Conservation (phyloP, 495 filamentous ascomycete species). For the Xylaria intraflava region DNA sequence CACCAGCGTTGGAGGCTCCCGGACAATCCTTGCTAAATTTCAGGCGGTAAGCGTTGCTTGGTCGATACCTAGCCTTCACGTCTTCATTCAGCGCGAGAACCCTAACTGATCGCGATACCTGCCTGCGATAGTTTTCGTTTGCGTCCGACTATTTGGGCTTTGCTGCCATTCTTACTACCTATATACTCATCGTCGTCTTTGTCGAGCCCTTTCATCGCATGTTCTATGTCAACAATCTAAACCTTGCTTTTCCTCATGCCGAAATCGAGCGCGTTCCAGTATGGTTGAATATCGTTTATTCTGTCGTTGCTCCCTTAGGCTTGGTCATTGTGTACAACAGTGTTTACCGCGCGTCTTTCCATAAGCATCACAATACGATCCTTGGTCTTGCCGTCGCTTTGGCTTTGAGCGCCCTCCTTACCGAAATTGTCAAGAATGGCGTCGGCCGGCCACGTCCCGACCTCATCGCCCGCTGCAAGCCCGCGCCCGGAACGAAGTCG, state of each 20-base stretch:
- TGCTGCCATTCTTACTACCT: conserved; percentile 56
- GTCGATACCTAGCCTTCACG: neutral
- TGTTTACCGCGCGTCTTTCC: conserved; percentile 50
- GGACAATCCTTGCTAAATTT: conserved; percentile 42
- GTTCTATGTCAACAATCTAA: conserved; percentile 72
- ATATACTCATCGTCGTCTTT: conserved; percentile 61
- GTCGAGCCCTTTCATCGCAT: conserved; percentile 83
- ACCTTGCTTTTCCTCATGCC: conserved; percentile 82
- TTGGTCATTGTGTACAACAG: conserved; percentile 60
- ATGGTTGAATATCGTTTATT: conserved; percentile 68
- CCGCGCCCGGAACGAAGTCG: conserved; percentile 53
- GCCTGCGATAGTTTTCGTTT: conserved; percentile 58
- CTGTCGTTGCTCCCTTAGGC: conserved; percentile 60
- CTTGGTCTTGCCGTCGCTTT: conserved; percentile 73
- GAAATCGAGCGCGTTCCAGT: conserved; percentile 78
- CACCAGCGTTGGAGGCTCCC: conserved; percentile 16
- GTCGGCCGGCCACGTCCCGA: conserved; percentile 89
- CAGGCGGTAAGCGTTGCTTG: conserved; percentile 36
- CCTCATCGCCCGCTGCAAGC: conserved; percentile 80
- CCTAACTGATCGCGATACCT: neutral
- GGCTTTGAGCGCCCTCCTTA: conserved; percentile 72
- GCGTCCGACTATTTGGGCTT: conserved; percentile 82
- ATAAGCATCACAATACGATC: conserved; percentile 81
- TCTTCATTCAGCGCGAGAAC: neutral
- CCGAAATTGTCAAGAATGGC: conserved; percentile 86